Conservation (phyloP, 2,329 filamentous ascomycete genomes). For the Balansia obtecta region DNA sequence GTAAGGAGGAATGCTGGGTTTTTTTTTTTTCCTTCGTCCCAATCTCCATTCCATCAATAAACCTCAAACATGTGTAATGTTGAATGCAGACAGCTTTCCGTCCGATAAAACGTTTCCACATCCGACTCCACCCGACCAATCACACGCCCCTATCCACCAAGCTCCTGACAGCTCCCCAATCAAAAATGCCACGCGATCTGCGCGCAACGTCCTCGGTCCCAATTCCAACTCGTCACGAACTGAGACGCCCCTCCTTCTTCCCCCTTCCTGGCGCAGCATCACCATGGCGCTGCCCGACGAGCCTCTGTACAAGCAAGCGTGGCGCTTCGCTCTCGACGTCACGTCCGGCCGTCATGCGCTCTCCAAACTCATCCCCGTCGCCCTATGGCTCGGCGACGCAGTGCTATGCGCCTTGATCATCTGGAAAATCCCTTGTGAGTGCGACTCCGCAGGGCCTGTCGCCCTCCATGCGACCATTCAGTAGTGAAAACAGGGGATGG, state of each 20-base stretch:
- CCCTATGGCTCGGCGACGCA: conserved; percentile 58
- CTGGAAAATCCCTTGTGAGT: conserved; percentile 70
- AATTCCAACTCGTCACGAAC: neutral
- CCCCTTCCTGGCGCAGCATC: neutral
- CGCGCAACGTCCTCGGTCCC: neutral
- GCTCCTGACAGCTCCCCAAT: conserved; percentile 1
- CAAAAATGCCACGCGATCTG: neutral
- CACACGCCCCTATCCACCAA: conserved; percentile 2
- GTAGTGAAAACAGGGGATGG: neutral
- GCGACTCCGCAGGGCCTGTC: too few species aligned
- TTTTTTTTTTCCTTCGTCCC: neutral
- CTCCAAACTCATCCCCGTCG: conserved; percentile 39
- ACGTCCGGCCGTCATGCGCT: conserved; percentile 36
- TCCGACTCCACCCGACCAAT: neutral
- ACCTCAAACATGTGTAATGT: neutral
- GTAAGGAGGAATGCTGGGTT: neutral
- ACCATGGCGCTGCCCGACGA: conserved; percentile 16
- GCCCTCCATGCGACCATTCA: neutral
- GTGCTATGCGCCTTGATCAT: conserved; percentile 63
- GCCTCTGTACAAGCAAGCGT: conserved; percentile 15
- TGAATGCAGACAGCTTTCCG: neutral
- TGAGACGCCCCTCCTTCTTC: too few species aligned
- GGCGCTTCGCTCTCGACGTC: conserved; percentile 27
- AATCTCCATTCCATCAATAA: too few species aligned
- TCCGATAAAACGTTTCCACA: neutral